Base-by-base conservation (phyloP, 73 alveolate species). In the Paraurostyla sp. region DNA sequence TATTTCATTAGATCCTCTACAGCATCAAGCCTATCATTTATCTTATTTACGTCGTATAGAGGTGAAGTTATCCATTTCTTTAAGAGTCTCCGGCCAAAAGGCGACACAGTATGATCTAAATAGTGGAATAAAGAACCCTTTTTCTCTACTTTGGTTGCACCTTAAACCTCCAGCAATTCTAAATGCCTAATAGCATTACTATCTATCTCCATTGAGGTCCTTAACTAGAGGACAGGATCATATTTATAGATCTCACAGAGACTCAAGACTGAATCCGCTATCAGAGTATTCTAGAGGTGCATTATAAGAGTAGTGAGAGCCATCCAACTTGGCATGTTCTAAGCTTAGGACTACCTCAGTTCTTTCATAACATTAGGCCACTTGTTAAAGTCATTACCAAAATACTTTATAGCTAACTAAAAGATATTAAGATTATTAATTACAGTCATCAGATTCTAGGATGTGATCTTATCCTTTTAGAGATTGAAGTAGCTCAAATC, bases 121-220 rank as follows among this genome's bases (percentile, higher is more conserved):
- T 76, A 87, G 35, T 76, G 89, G 30, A 87, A 23, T 32, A 87
- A 52, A 18, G 94, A 87, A 18, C 94, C 94, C 52, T 95, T 78
- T 6, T 48, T 40, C 57, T 68, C 46, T 6, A 43, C 69, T 40
- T 81, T 80, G 0, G 71, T 58, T 11, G 60, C 48, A 20, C 95
- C 95, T 51, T 42, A 71, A 0, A 83, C 92, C 27, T 90, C 95
- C 18, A 90, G 73, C 11, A 90, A 45, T 36, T 90, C 89, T 0
- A 90, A 71, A 9, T 90, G 87, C 54, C 56, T 82, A 15, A 83
- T n/a, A 4, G 92, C 87, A 52, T 82, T 57, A 9, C 86, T 7
- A 56, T 90, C 95, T 49, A 95, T 73, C 51, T 91, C 92, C 99
- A 95, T 95, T 27, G 82, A 51, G 11, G 59, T 43, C 29, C 33